Evolutionary conservation across 441 rosid genomes (phyloP).

Genomic region (Populus hybrid): DNA sequence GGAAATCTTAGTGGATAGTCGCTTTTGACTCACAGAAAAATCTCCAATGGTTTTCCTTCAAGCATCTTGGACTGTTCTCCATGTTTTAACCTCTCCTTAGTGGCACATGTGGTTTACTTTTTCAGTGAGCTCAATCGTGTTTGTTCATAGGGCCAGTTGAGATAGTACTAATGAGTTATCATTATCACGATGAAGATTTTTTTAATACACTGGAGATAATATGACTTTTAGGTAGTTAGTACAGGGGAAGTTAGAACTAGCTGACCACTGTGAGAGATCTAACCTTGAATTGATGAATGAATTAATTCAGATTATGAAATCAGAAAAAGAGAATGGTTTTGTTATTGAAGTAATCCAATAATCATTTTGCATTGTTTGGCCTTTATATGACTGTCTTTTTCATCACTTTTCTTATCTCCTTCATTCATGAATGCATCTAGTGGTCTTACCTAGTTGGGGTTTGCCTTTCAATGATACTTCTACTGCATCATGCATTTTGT

Average conservation of each 20-base stretch:
- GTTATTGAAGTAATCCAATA: not conserved
- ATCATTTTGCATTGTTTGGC: not conserved
- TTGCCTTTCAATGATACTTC: not conserved
- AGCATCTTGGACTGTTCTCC: not conserved
- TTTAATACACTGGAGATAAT: not conserved
- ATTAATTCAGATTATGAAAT: too few species aligned
- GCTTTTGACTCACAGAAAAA: not conserved
- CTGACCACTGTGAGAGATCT: too few species aligned
- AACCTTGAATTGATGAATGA: too few species aligned
- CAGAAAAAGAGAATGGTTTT: not conserved
- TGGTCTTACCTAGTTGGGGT: not conserved
- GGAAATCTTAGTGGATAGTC: not conserved
- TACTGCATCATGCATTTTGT: not conserved
- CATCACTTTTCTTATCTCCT: not conserved
- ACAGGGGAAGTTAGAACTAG: too few species aligned
- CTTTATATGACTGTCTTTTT: not conserved
- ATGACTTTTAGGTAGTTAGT: not conserved
- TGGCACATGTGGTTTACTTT: not conserved
- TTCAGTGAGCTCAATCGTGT: not conserved
- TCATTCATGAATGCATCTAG: not conserved
- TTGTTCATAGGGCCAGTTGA: not conserved
- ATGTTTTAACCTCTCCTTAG: not conserved
- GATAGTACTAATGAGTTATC: not conserved
- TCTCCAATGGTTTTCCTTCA: not conserved
- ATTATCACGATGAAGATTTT: not conserved